Evolutionary conservation across 2,329 filamentous ascomycete species (phyloP).

Genomic region (Pseudopyrenochaeta lycopersici): DNA sequence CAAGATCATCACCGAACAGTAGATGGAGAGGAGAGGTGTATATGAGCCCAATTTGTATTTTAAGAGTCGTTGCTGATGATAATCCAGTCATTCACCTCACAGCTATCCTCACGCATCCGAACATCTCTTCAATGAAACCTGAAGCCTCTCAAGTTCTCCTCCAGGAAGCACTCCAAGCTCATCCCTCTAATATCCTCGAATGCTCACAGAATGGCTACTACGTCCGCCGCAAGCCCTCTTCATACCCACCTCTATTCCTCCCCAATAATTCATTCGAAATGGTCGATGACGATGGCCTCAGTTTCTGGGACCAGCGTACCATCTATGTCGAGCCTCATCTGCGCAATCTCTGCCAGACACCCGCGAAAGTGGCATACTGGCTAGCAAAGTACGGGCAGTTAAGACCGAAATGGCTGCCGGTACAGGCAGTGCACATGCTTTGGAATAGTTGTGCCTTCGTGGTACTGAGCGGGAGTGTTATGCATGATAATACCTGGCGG

Average conservation of each 20-base stretch:
- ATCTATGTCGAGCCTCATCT: slow-evolving; percentile 50
- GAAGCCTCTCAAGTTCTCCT: slow-evolving; percentile 39
- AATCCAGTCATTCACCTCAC: slow-evolving; percentile 43
- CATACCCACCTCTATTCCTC: slow-evolving; percentile 41
- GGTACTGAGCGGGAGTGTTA: slow-evolving; percentile 44
- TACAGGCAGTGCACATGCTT: slow-evolving; percentile 44
- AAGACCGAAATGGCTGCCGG: slow-evolving; percentile 43
- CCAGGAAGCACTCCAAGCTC: slow-evolving; percentile 33
- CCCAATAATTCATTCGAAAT: slow-evolving; percentile 34
- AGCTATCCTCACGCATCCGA: slow-evolving; percentile 39
- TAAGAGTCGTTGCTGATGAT: neutral
- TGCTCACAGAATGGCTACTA: slow-evolving; percentile 36
- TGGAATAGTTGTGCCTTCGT: slow-evolving; percentile 47
- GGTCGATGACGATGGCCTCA: slow-evolving; percentile 39
- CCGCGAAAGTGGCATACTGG: slow-evolving; percentile 42
- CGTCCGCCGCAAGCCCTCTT: slow-evolving; percentile 40
- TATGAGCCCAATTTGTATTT: neutral
- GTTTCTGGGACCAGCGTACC: slow-evolving; percentile 48
- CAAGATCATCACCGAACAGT: slow-evolving; percentile 31
- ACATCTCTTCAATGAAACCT: slow-evolving; percentile 43
- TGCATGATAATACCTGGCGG: slow-evolving; percentile 38
- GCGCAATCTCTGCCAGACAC: slow-evolving; percentile 39
- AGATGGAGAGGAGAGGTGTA: slow-evolving; percentile 38
- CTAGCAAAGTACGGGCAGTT: slow-evolving; percentile 39
- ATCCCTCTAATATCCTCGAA: slow-evolving; percentile 30